Evolutionary conservation across 208 protist genomes (phyloP).

Genomic region (Spongospora subterranea): DNA sequence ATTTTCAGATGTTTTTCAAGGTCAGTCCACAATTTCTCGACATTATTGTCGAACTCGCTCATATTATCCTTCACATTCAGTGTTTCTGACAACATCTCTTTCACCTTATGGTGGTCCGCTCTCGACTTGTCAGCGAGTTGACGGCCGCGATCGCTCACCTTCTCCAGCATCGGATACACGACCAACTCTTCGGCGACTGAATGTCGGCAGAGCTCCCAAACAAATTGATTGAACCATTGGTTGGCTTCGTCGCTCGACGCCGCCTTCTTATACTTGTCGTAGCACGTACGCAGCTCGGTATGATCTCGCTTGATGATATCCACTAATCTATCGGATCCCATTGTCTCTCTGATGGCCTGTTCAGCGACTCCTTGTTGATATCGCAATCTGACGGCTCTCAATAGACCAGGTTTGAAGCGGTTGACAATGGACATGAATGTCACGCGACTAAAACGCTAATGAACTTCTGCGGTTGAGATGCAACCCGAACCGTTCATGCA

Average conservation of each 20-base stretch:
- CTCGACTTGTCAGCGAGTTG: slow-evolving; percentile 6
- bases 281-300: not conserved
- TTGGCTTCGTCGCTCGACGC: not conserved
- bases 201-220: slow-evolving; percentile 47
- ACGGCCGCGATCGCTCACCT: not conserved
- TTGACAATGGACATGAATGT: no score
- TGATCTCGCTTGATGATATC: not conserved
- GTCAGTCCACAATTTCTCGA: not conserved
- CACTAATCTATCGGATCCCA: not conserved
- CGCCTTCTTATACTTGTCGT: slow-evolving; percentile 33
- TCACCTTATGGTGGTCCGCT: slow-evolving; percentile 17
- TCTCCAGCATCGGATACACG: slow-evolving; percentile 22
- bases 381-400: no score
- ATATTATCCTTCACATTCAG: slow-evolving; percentile 9
- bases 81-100: not conserved
- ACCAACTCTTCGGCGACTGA: slow-evolving; percentile 32
- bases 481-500: no score
- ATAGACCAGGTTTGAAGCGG: no score
- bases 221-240: slow-evolving; percentile 55
- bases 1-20: not conserved
- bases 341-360: no score
- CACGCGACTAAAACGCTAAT: no score
- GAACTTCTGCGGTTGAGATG: no score
- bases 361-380: no score
- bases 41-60: not conserved